Conservation (phyloP, 345 rosid genomes). For the Acer negundo region DNA sequence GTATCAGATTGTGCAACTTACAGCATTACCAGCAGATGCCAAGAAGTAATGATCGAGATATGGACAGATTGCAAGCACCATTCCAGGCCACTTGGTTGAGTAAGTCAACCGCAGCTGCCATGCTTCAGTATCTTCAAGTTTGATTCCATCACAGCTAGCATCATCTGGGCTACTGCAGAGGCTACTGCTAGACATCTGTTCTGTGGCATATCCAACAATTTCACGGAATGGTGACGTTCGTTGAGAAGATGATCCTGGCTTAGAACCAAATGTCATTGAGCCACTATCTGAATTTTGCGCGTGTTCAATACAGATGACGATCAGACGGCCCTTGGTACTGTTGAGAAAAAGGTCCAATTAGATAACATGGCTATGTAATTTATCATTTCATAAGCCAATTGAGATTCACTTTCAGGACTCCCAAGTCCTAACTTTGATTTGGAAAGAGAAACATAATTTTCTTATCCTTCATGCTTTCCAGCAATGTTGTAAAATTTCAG, state of each 20-base stretch:
- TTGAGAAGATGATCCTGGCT: conserved; percentile 75
- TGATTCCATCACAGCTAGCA: conserved; percentile 73
- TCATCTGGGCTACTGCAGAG: conserved; percentile 88
- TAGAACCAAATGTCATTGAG: conserved; percentile 65
- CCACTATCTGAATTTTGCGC: conserved; percentile 73
- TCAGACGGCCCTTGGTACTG: conserved; percentile 92
- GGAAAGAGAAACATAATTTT: not conserved
- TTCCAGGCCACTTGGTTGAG: conserved; percentile 65
- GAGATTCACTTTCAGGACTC: not conserved
- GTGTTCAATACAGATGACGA: conserved; percentile 74
- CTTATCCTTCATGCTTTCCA: not conserved
- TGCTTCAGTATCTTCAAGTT: conserved; percentile 77
- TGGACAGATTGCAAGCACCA: conserved; percentile 93
- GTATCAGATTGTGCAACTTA: conserved; percentile 46
- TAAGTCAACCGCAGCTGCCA: conserved; percentile 76
- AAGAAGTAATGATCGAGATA: conserved; percentile 87
- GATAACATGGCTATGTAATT: not conserved
- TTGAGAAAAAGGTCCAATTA: conserved; percentile 27
- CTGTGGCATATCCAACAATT: conserved; percentile 62
- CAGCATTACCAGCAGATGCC: conserved; percentile 96
- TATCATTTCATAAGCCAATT: not conserved
- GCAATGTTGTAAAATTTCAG: conserved; percentile 5
- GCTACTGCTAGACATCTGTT: conserved; percentile 81
- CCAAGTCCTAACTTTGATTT: conserved; percentile 9
- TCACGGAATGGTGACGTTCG: conserved; percentile 84